Percentiles rank a stretch among this genome's conserved stretches.
phyloP scores from a whole-genome alignment of 306 rosid genomes.

The Fragaria ananassa region DNA sequence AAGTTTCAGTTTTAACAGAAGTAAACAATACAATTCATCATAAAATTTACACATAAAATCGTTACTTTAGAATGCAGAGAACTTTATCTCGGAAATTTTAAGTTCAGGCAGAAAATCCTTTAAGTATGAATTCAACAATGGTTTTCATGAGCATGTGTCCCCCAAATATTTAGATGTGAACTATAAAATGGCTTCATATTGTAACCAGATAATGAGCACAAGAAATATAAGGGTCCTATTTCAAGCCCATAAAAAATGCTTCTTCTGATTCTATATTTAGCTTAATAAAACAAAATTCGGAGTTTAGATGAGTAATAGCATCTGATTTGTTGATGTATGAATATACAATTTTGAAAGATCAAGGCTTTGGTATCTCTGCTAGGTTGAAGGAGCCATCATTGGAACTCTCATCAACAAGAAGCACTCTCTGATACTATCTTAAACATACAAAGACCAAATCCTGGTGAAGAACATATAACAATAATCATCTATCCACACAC shows the following conservation, averaged over 20 bases:
- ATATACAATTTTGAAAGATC: neutral
- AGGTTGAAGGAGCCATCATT: neutral
- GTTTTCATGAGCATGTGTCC: neutral
- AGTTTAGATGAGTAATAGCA: neutral
- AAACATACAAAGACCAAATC: neutral
- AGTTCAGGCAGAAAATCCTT: neutral
- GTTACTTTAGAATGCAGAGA: neutral
- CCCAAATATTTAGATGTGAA: neutral
- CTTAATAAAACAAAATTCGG: neutral
- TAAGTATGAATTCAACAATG: neutral
- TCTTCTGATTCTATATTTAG: neutral
- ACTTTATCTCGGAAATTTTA: neutral
- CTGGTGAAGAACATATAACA: neutral
- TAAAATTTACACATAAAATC: neutral
- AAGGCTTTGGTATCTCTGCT: neutral
- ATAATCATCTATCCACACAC: neutral
- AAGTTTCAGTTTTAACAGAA: neutral
- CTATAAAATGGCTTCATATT: neutral
- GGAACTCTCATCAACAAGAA: neutral
- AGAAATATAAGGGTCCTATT: neutral
- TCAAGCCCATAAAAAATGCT: neutral
- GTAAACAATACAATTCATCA: neutral
- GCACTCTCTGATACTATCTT: neutral
- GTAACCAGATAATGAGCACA: neutral
- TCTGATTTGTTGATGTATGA: neutral